A percentile compares a stretch with the other conserved stretches of the same genome.
Conservation (phyloP, 306 rosid genomes). For the Elaeagnus macrophylla region DNA sequence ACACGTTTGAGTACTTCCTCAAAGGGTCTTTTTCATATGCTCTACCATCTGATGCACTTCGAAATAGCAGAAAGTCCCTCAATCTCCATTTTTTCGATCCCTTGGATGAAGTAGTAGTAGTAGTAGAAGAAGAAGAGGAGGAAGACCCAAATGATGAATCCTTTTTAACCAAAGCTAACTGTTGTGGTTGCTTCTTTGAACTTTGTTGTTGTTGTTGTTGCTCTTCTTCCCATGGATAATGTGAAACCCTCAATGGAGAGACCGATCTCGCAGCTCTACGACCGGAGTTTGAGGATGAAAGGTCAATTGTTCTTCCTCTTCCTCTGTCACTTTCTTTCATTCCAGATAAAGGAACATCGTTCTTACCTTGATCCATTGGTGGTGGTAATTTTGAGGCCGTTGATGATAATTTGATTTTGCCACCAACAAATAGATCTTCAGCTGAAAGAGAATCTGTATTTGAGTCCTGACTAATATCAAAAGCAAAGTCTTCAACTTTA, state of each 20-base stretch:
- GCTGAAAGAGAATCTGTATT: slow-evolving; percentile 52
- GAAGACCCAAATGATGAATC: background rate
- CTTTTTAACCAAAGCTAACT: background rate
- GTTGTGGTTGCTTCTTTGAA: slow-evolving; percentile 8
- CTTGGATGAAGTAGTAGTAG: slow-evolving; percentile 24
- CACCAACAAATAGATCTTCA: slow-evolving; percentile 70
- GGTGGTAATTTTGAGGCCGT: slow-evolving; percentile 15
- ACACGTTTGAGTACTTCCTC: slow-evolving; percentile 33
- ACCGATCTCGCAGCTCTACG: slow-evolving; percentile 53
- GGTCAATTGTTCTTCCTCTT: slow-evolving; percentile 40
- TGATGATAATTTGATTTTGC: slow-evolving; percentile 38
- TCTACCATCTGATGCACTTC: slow-evolving; percentile 89
- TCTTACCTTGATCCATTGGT: slow-evolving; percentile 17
- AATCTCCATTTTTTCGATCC: slow-evolving; percentile 65
- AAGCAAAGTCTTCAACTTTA: slow-evolving; percentile 38
- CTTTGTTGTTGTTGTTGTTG: slow-evolving; percentile 12
- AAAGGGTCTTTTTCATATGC: slow-evolving; percentile 54
- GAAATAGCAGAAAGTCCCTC: slow-evolving; percentile 62
- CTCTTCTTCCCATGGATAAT: slow-evolving; percentile 38
- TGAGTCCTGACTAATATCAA: slow-evolving; percentile 33
- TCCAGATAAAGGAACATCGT: background rate
- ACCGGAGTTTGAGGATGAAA: slow-evolving; percentile 27
- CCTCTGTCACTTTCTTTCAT: slow-evolving; percentile 19
- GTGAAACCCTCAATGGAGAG: slow-evolving; percentile 55
- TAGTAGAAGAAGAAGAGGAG: slow-evolving; percentile 14